Base-by-base conservation (phyloP, 192 early-diverging fungal species). In the Entomortierella lignicola region DNA sequence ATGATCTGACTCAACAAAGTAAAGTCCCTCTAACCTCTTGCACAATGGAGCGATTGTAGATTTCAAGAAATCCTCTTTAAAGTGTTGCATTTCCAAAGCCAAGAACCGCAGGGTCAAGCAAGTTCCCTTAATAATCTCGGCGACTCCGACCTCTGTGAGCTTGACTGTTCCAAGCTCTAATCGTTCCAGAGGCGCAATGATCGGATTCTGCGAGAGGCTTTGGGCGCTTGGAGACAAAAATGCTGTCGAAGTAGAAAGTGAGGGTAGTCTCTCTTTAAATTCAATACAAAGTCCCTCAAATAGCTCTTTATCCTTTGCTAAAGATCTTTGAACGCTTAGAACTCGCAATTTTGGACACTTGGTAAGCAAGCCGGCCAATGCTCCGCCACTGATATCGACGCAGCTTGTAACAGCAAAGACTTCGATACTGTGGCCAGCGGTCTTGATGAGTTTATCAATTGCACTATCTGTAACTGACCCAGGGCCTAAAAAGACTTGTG, bases 381-480 rank as follows among this genome's bases (percentile, higher is more conserved):
- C 66, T n/a, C 56, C 57, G 21, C 75, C 75, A 15, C 75, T 61
- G 32, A 79, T 43, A 61, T 79, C 75, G 21, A 79, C 75, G 58
- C 75, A 79, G 52, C 75, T 79, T 15, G 67, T 79, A 2, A 79
- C 66, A 11, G 60, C 43, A 20, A 79, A 64, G 0, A 79, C 75
- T 42, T 79, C 67, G 1, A 79, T 53, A 23, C 42, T 59, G 23
- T 69, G 66, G 15, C 67, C 63, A 13, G 75, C 63, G 2, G 34
- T 67, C 15, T 25, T 42, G 42, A 79, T 79, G 20, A 79, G 52
- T 17, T 70, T 79, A 23, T 64, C 75, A 21, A 79, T 79, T 0
- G 68, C 66, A 30, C 67, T 79, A 31, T 79, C 75, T 17, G 75
- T 79, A 37, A 79, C 41, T 21, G 75, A 79, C 0, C 75, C 75